Conservation (phyloP, 1,284 basidiomycete species). For the Sanghuangporus baumii region DNA sequence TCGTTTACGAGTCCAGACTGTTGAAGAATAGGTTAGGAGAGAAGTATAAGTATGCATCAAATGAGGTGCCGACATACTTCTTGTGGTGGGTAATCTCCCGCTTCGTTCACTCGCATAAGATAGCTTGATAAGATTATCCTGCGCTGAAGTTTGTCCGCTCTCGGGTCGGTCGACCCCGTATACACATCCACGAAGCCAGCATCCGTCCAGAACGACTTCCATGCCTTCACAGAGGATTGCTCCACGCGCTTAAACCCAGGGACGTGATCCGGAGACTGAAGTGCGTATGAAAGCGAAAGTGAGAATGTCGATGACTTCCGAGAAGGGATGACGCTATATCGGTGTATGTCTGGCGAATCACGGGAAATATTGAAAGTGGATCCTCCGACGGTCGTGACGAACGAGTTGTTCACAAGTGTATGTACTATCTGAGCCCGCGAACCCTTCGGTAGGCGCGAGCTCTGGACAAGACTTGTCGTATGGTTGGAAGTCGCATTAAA, state of each 20-base stretch:
- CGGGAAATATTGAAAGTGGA: constrained; percentile 37
- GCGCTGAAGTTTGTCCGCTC: constrained; percentile 51
- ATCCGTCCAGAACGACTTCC: constrained; percentile 44
- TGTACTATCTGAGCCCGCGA: constrained; percentile 38
- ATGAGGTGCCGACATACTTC: constrained; percentile 37
- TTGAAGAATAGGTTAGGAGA: not conserved
- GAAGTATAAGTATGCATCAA: no score
- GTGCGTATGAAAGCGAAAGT: constrained; percentile 31
- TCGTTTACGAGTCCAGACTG: constrained; percentile 55
- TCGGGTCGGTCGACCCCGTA: constrained; percentile 41
- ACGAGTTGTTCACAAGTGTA: constrained; percentile 35
- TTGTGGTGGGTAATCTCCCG: constrained; percentile 50
- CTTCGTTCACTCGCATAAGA: constrained; percentile 54
- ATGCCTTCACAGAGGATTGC: constrained; percentile 33
- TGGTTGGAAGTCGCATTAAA: constrained; percentile 44
- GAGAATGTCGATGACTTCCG: constrained; percentile 27
- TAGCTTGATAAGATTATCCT: constrained; percentile 53
- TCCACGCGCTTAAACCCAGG: constrained; percentile 25
- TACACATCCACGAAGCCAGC: constrained; percentile 50
- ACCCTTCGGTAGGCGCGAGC: constrained; percentile 19
- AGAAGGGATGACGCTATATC: constrained; percentile 35
- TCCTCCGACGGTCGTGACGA: constrained; percentile 40
- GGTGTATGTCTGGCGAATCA: constrained; percentile 36
- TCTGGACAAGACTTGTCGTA: constrained; percentile 34
- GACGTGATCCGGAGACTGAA: constrained; percentile 19